phyloP scores from a whole-genome alignment of 2,329 filamentous ascomycete species.

The Pezicula radicicola region DNA sequence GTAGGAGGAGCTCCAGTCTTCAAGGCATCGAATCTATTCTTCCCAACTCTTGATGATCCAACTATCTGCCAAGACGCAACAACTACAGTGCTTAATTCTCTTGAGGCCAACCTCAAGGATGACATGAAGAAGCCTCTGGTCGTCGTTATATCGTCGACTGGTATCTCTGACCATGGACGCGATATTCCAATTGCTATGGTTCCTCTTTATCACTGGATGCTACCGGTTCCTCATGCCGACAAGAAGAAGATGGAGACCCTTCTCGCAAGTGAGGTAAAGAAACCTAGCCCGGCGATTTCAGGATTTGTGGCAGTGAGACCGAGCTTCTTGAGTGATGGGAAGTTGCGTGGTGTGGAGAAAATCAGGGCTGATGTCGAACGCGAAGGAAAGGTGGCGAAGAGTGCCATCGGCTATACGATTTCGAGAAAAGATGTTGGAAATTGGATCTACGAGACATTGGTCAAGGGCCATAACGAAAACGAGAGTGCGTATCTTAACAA shows the following conservation, averaged over 20 bases:
- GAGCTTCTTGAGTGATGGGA: constrained; percentile 27
- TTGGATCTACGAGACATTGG: constrained; percentile 28
- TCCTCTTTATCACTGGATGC: constrained; percentile 40
- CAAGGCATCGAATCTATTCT: constrained; percentile 24
- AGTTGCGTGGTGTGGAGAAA: constrained; percentile 13
- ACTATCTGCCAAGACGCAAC: constrained; percentile 45
- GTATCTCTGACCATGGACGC: constrained; percentile 33
- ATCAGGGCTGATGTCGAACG: constrained; percentile 23
- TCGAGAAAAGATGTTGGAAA: constrained; percentile 30
- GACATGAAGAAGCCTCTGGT: constrained; percentile 32
- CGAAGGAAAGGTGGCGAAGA: constrained; percentile 9
- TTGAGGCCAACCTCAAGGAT: constrained; percentile 6
- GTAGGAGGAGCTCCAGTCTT: constrained; percentile 35
- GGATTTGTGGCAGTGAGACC: constrained; percentile 20
- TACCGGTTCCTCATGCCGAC: constrained; percentile 42
- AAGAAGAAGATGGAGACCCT: constrained; percentile 45
- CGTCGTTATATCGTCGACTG: constrained; percentile 39
- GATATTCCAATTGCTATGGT: constrained; percentile 41
- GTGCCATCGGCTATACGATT: constrained; percentile 33
- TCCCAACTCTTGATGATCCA: constrained; percentile 41
- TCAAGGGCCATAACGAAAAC: constrained; percentile 5
- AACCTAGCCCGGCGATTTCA: constrained; percentile 5
- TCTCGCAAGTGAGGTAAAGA: constrained; percentile 20
- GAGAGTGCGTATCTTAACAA: no score
- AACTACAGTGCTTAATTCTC: constrained; percentile 36